Base-by-base conservation (phyloP, 768 basidiomycete genomes). In the Macrocybe gigantea region DNA sequence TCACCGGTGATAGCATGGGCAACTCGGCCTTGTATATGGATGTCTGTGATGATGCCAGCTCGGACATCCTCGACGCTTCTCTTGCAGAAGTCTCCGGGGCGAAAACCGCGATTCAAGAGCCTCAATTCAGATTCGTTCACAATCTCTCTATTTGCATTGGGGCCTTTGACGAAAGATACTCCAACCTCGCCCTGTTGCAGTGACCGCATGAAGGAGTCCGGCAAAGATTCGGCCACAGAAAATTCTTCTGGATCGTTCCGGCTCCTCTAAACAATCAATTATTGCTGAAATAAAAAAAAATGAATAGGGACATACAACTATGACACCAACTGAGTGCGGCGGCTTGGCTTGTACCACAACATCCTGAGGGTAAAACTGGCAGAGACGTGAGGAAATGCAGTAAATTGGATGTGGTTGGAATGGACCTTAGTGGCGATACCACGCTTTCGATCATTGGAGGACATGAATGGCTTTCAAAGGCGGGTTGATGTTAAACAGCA, bases 161-260 rank as follows among this genome's bases (percentile, higher is more conserved):
- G 57, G 33, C 67, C 63, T 0, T 74, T 69, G 33, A 82, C 69
- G 63, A 85, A 89, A 13, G 84, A 81, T 35, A 93, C 80, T 41
- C 87, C 89, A 38, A 93, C 84, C 73, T 93, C 91, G 36, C 91
- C 91, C 45, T 77, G 81, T 45, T 73, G 58, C 14, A 93, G 75
- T 7, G 83, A 81, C 40, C 90, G 75, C 75, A 89, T 80, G 45
- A 92, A 71, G 9, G 88, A 85, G 64, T 92, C 87, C 37, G 70
- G 55, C 47, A 72, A 57, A 12, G 64, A 64, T 33, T 68, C 65
- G 29, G 67, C 61, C 3, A 72, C 66, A 32, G 73, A 74, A 10
- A 79, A 60, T 50, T 90, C 88, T 53, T 93, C 90, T 7, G 83
- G 81, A 61, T 93, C 89, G 52, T 89, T 85, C 92, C 91, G 93